A percentile compares a stretch with the other conserved stretches of the same genome.
These are phyloP conservation scores for Bodo saltans DNA, from an alignment of 78 protist genomes.

Conservation along the genomic window DNA sequence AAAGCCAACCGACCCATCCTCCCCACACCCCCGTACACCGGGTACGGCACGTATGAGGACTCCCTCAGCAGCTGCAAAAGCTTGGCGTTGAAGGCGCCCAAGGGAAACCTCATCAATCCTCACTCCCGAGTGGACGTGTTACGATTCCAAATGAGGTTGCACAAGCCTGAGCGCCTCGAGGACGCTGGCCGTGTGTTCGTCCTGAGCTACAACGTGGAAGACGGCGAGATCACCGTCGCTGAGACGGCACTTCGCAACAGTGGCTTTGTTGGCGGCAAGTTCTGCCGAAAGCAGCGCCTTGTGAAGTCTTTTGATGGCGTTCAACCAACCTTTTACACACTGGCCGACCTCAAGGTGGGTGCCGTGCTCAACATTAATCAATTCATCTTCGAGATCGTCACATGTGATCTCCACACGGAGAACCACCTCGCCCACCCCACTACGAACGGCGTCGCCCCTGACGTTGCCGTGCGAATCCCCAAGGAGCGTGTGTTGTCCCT, in stretches of 20 bases:
- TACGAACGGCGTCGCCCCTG: not conserved
- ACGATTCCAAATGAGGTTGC: conserved; percentile 49
- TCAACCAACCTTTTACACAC: conserved; percentile 1
- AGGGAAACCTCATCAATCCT: conserved; percentile 31
- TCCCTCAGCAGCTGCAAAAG: conserved; percentile 31
- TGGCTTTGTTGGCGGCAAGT: conserved; percentile 51
- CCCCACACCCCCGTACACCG: conserved; percentile 45
- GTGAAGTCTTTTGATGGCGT: not conserved
- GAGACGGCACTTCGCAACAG: conserved; percentile 48
- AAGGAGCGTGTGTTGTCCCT: not conserved
- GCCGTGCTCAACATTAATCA: not conserved
- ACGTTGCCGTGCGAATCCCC: not conserved
- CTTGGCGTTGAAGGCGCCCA: conserved; percentile 59
- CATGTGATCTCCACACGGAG: conserved; percentile 31
- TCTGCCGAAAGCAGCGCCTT: conserved; percentile 27
- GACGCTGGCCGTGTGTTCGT: conserved; percentile 52
- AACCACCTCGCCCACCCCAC: not conserved
- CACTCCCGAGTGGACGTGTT: conserved; percentile 25
- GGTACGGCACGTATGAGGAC: conserved; percentile 65
- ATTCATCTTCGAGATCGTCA: not conserved
- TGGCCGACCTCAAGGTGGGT: conserved; percentile 28
- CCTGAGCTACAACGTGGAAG: conserved; percentile 45
- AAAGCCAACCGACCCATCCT: no score
- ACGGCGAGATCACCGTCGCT: conserved; percentile 44
- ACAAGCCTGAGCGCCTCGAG: not conserved